A percentile compares a stretch with the other conserved stretches of the same genome.
phyloP scores from a whole-genome alignment of 495 filamentous ascomycete genomes.

The Neurospora sp. region DNA sequence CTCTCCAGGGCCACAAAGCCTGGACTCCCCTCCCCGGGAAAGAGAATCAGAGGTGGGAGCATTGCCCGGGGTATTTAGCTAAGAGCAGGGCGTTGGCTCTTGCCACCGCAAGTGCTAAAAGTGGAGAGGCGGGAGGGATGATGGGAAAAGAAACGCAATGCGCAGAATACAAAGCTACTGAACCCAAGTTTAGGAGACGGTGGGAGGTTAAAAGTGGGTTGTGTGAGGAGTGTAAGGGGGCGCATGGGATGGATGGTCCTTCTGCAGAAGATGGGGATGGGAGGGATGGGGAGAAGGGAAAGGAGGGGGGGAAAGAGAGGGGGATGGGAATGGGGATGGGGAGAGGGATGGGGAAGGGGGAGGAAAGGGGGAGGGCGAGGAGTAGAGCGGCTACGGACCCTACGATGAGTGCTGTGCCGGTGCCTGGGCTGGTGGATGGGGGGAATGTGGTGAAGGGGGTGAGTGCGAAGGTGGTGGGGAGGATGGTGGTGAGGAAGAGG shows the following conservation, averaged over 20 bases:
- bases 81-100: background rate
- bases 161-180: background rate
- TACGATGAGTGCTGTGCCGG: background rate
- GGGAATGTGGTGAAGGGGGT: background rate
- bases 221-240: background rate
- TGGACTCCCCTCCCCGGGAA: background rate
- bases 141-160: background rate
- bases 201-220: background rate
- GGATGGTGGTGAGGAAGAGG: background rate
- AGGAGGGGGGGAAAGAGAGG: background rate
- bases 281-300: background rate
- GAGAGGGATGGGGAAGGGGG: too few species aligned
- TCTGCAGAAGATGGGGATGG: background rate
- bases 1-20: background rate
- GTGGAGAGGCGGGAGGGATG: background rate
- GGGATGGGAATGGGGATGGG: background rate
- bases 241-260: background rate
- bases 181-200: background rate
- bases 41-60: background rate
- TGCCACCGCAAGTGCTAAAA: background rate
- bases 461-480: background rate
- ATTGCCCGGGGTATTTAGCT: background rate
- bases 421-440: background rate
- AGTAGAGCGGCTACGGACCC: background rate
- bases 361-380: background rate